Base-by-base conservation (phyloP, 768 basidiomycete genomes). In the Kwoniella sp. region DNA sequence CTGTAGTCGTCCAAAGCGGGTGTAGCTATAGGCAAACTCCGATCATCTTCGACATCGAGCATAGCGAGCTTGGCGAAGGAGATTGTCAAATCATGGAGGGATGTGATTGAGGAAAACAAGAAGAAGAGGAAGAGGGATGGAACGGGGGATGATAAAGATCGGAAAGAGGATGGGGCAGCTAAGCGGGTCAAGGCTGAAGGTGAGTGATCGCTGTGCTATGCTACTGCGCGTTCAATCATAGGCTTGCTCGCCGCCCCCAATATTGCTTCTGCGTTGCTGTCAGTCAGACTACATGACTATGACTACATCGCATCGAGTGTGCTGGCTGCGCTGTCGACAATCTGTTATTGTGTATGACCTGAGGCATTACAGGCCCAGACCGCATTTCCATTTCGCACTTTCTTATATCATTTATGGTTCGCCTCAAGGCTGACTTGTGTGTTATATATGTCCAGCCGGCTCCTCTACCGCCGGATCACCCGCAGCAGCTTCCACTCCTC, bases 1-100 rank as follows among this genome's bases (percentile, higher is more conserved):
- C 17, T 19, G 10, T 44, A 80, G 79, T 60, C 74, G n/a, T 71
- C 79, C 9, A 78, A 74, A 74, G 76, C 77, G 17, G 79, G 79
- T 53, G 69, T 73, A 17, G 68, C 71, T 4, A 64, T 80, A 50
- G 76, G 71, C 29, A 77, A 78, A 61, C 72, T 74, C 13, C 70
- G 74, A 70, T 47, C 60, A 68, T 57, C 73, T 19, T 55, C 63
- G 1, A 47, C 71, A 9, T 63, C 62, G 4, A 26, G 49, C 15
- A 25, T 60, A 55, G 78, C 44, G 57, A 68, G 17, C 3, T 54
- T 77, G 2, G 79, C 77, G 8, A 78, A 76, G 22, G 72, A 77
- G 52, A 67, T 80, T 10, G 71, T 80, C 26, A 72, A 74, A 26
- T 62, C 65, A 21, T 80, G 79, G 79, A 74, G 77, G 53, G 72